Evolutionary conservation across 768 basidiomycete species (phyloP), one percentile per base, ranked within the genome.

Genomic region (Cystofilobasidium capitatum): DNA sequence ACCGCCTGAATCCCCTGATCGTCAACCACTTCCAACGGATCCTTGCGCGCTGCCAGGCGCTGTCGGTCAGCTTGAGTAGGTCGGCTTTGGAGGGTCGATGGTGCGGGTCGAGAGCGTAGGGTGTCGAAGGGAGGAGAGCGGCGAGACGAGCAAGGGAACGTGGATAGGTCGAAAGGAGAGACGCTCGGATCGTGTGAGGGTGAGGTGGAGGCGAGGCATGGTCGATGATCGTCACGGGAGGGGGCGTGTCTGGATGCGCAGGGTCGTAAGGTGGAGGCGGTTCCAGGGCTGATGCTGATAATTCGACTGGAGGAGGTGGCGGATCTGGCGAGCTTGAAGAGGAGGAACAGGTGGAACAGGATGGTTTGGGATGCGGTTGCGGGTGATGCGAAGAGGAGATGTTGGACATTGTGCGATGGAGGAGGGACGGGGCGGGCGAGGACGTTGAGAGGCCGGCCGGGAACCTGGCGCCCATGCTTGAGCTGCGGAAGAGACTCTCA

Each of bases 21-120:
- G 91, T 91, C 71, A 92, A 88, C 96, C 96, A 99, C 75, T 91
- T 91, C 80, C 97, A 90, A n/a, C 91, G 84, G 71, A 98, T 88
- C 26, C 86, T 83, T 29, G 88, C 76, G 3, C 96, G 85, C 71
- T 94, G 84, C 86, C 91, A 91, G 76, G 93, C 92, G n/a, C 87
- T 86, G 36, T 83, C 88, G 4, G 93, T 86, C 4, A 90, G 87
- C 24, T 83, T 84, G 40, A 98, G 81, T 67, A 98, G 86, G 74
- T 97, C 90, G 54, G 96, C 92, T 49, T 86, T 84, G 0, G 90
- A 89, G 0, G 92, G 94, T 42, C 76, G 72, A 70, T 75, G 74
- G n/a, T 73, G 72, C 13, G 76, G 72, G 40, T 75, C 70, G 29
- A 33, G 29, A 7, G 72, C 24, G 64, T 45, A 73, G 86, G 86